Percentiles rank a stretch among this genome's conserved stretches.
These are phyloP conservation scores for Paramecium tetraurelia DNA, from an alignment of 73 alveolate genomes.

Conservation along the genomic window DNA sequence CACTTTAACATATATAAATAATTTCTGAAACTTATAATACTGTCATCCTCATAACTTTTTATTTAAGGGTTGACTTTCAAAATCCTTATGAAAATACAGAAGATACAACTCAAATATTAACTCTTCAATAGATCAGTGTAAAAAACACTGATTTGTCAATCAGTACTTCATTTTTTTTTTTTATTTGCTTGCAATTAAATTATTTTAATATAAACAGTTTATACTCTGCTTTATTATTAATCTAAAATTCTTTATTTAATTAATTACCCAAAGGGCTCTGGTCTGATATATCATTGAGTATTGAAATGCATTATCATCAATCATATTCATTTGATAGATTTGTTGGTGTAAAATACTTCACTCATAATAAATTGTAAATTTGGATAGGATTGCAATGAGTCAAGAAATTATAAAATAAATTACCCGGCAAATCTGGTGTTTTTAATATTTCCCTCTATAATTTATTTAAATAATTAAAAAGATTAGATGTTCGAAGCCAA, in stretches of 20 bases:
- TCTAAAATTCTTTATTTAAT: neutral
- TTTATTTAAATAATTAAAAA: neutral
- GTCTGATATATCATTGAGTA: no score
- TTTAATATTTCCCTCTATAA: neutral
- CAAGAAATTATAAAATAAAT: neutral
- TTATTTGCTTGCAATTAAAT: neutral
- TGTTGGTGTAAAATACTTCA: neutral
- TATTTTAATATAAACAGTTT: neutral
- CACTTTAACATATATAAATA: neutral
- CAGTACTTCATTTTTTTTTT: neutral
- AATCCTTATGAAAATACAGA: neutral
- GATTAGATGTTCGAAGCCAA: conserved; percentile 91
- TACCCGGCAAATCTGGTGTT: neutral
- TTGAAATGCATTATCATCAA: no score
- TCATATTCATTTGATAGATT: no score
- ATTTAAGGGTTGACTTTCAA: neutral
- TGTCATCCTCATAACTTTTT: neutral
- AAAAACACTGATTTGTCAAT: neutral
- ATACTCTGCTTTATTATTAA: neutral
- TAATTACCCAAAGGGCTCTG: no score
- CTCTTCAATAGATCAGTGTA: neutral
- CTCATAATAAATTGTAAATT: neutral
- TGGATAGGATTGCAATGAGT: neutral
- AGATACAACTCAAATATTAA: neutral
- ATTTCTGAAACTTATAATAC: neutral